Conservation (phyloP, 352 stramenopile species). For the Globisporangium okanoganense region DNA sequence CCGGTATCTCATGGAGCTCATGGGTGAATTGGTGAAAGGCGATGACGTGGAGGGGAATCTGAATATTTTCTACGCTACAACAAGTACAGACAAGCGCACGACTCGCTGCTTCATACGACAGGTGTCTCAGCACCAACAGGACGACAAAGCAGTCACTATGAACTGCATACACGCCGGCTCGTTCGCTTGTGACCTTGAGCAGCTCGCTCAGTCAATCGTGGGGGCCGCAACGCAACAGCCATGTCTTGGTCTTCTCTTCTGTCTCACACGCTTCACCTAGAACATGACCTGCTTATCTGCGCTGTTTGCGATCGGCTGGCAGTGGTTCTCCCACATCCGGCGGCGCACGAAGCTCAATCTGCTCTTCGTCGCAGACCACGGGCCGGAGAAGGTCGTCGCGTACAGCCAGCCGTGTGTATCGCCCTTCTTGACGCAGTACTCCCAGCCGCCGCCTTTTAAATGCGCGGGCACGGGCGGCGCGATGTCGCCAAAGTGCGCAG, state of each 20-base stretch:
- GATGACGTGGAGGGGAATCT: neutral
- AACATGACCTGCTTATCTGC: conserved; percentile 25
- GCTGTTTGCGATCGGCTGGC: conserved; percentile 15
- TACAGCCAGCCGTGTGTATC: conserved; percentile 65
- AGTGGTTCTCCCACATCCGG: conserved; percentile 71
- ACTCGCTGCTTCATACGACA: neutral
- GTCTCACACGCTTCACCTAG: conserved; percentile 7
- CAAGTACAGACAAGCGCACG: neutral
- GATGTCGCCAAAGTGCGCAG: conserved; percentile 37
- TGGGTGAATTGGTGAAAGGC: neutral
- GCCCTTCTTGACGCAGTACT: conserved; percentile 42
- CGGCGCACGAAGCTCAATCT: conserved; percentile 57
- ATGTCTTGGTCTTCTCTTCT: neutral
- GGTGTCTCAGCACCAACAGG: neutral
- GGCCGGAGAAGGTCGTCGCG: conserved; percentile 51
- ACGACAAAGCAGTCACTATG: neutral
- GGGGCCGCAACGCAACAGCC: too few species aligned
- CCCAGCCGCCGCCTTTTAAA: conserved; percentile 45
- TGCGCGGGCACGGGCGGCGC: conserved; percentile 34
- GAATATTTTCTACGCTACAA: conserved; percentile 3
- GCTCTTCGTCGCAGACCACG: conserved; percentile 51
- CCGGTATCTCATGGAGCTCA: neutral
- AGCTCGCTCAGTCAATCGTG: neutral
- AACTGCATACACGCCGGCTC: neutral
- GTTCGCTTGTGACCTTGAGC: neutral